Percentiles rank a stretch among this genome's conserved stretches.
phyloP scores from a whole-genome alignment of 2,329 filamentous ascomycete genomes.

The Trichoderma afroharzianum region DNA sequence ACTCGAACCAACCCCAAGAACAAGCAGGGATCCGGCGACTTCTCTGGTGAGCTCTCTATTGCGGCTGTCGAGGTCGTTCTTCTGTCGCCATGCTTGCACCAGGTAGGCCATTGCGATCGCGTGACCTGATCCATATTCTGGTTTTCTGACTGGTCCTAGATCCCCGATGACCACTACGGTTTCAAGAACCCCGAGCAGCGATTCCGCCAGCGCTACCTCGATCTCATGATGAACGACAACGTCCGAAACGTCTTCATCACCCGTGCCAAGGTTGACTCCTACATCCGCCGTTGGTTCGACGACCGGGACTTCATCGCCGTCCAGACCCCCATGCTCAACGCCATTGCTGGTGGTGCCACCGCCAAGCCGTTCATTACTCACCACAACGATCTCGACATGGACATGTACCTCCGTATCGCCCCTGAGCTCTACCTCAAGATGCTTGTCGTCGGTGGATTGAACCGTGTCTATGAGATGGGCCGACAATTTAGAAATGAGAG shows the following conservation, averaged over 20 bases:
- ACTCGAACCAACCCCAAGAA: conserved; percentile 80
- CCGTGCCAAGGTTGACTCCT: conserved; percentile 81
- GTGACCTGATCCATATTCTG: too few relatives aligned
- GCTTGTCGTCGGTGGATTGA: conserved; percentile 86
- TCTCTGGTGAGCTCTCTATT: conserved; percentile 79
- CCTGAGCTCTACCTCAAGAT: conserved; percentile 97
- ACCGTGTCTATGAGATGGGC: conserved; percentile 93
- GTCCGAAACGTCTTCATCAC: conserved; percentile 81
- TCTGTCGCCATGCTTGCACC: conserved; percentile 83
- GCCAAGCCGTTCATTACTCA: conserved; percentile 90
- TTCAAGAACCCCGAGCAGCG: conserved; percentile 95
- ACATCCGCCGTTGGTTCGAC: conserved; percentile 86
- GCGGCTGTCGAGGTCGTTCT: conserved; percentile 84
- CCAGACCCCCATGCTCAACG: conserved; percentile 96
- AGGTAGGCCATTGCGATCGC: conserved; percentile 31
- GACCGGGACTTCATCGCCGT: conserved; percentile 86
- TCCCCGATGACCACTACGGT: conserved; percentile 83
- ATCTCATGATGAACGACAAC: conserved; percentile 93
- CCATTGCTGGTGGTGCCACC: conserved; percentile 91
- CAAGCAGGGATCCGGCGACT: conserved; percentile 68
- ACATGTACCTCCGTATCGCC: conserved; percentile 91
- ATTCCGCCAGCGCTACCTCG: conserved; percentile 88
- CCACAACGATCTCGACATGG: conserved; percentile 93
- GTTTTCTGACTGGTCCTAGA: conserved; percentile 21
- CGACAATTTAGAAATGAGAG: conserved; percentile 94